Conservation (phyloP, 768 basidiomycete species). For the Boletus tomentosulus region DNA sequence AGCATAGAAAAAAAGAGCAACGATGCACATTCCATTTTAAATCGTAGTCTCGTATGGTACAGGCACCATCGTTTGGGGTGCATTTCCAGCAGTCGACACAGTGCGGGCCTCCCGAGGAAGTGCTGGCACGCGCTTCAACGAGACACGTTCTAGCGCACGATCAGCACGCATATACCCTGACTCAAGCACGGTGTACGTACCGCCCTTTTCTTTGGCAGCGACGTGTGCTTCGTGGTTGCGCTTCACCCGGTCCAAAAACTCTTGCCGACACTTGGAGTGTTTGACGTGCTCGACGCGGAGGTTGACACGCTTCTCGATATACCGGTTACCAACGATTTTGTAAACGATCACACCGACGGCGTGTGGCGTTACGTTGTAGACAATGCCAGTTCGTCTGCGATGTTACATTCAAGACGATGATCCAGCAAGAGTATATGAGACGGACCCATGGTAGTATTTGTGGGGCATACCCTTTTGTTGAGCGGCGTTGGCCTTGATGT, state of each 20-base stretch:
- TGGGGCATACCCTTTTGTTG: constrained; percentile 99
- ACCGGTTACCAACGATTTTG: constrained; percentile 99
- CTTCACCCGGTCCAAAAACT: constrained; percentile 96
- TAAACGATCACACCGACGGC: constrained; percentile 96
- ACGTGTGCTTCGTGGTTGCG: constrained; percentile 78
- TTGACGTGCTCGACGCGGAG: constrained; percentile 91
- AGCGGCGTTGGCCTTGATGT: constrained; percentile 99
- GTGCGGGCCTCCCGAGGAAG: constrained; percentile 76
- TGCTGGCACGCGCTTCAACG: constrained; percentile 80
- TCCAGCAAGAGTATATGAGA: constrained; percentile 17
- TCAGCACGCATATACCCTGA: neutral
- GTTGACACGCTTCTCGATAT: constrained; percentile 99
- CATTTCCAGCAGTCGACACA: constrained; percentile 70
- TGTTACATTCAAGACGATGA: neutral
- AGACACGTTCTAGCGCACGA: constrained; percentile 59
- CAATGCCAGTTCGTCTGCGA: constrained; percentile 88
- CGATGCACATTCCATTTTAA: constrained; percentile 43
- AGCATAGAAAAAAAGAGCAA: constrained; percentile 14
- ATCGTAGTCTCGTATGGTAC: constrained; percentile 96
- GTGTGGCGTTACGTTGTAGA: constrained; percentile 96
- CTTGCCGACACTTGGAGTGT: constrained; percentile 97
- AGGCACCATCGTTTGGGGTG: constrained; percentile 90
- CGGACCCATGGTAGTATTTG: constrained; percentile 96
- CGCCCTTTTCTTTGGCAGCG: constrained; percentile 88
- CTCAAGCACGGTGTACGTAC: constrained; percentile 37